Conservation (phyloP, 345 rosid genomes). For the Gossypium rotundifolium region DNA sequence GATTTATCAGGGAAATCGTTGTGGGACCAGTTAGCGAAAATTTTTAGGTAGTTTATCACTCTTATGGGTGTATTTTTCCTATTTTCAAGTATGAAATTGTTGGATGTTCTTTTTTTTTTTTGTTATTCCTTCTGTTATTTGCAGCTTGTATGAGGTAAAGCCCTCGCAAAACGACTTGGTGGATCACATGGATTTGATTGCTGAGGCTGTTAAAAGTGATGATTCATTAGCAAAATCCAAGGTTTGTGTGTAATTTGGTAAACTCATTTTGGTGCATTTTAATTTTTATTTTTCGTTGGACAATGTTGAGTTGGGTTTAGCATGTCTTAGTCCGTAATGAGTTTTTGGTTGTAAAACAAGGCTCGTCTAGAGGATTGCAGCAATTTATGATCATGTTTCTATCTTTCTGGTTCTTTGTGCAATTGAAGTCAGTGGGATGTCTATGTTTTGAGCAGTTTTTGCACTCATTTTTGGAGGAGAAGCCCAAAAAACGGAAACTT, state of each 20-base stretch:
- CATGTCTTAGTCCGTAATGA: background rate
- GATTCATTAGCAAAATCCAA: conserved; percentile 46
- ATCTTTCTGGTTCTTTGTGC: conserved; percentile 4
- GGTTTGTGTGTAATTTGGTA: conserved; percentile 33
- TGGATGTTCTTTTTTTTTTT: background rate
- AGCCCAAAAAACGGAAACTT: conserved; percentile 46
- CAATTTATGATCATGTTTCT: conserved; percentile 1
- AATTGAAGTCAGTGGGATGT: background rate
- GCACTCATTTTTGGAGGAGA: conserved; percentile 50
- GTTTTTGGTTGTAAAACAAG: no score
- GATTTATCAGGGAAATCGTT: conserved; percentile 47
- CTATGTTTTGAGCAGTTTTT: conserved; percentile 51
- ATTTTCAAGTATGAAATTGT: background rate
- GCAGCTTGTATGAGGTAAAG: conserved; percentile 54
- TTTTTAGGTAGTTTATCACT: conserved; percentile 39
- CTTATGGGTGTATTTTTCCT: background rate
- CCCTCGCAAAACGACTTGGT: conserved; percentile 80
- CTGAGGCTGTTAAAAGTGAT: conserved; percentile 60
- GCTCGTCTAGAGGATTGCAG: no score
- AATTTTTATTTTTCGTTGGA: background rate
- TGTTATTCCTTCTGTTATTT: conserved; percentile 10
- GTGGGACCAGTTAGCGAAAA: conserved; percentile 54
- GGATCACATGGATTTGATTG: conserved; percentile 50
- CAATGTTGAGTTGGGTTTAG: background rate
- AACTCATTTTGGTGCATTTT: background rate